Evolutionary conservation across 139 green algal species (phyloP), one percentile per base, ranked within the genome.

Genomic region (Auxenochlorella pyrenoidosa): DNA sequence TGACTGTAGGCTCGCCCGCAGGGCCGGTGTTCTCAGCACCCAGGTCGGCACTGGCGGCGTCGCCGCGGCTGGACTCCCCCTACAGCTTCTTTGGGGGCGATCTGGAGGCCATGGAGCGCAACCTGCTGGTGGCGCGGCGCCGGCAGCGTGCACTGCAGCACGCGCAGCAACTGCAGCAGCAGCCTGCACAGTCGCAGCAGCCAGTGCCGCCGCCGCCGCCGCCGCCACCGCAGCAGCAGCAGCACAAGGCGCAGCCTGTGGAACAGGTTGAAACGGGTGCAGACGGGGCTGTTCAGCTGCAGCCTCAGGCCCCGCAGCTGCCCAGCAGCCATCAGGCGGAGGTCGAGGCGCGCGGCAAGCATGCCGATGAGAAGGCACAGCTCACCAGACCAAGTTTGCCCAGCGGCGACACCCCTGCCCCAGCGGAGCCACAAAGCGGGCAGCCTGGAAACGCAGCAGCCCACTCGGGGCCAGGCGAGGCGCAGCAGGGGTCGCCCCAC

Each of bases 41-140:
- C 54, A 63, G 54, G 54, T 13, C 54, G 54, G 54, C 54, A 22
- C 6, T 44, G 41, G 41, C 24, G 16, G 34, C 34, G 36, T 34
- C 34, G 36, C 18, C 38, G 5, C 54, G 54, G 8, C 79, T 36
- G 0, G 80, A 85, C 40, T 85, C 80, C 5, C 80, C 80, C 2
- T 60, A 85, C 63, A 75, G 66, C 80, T 85, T 85, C 80, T 85
- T 85, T 65, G 80, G 80, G 0, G 80, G 80, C 21, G 80, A 85
- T 8, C 16, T 85, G 28, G 63, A 75, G 30, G 60, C 63, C 18
- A 76, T 85, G 80, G 63, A 85, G 63, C 60, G 26, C 24, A 85
- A 85, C 41, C 41, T 85, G 80, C 12, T 44, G 16, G 40, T 85
- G 16, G 76, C 76, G 1, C 51, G 51, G 18, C 36, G 79, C 38